Percentiles rank a stretch among this genome's conserved stretches.
phyloP scores from a whole-genome alignment of 306 rosid species.

The Prunus armeniaca region DNA sequence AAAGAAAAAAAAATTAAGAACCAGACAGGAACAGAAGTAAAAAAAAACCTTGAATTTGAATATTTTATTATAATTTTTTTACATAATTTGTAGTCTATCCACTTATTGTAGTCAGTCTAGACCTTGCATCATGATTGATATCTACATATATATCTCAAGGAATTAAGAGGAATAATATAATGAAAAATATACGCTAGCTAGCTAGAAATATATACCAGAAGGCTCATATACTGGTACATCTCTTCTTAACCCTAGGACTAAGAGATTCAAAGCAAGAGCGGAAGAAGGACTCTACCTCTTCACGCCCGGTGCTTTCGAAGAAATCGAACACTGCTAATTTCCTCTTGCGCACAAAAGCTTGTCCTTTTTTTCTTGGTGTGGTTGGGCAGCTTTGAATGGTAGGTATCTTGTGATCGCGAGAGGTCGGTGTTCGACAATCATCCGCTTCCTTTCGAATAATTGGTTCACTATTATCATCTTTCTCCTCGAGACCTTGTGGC shows the following conservation, averaged over 20 bases:
- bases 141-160: not conserved
- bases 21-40: not conserved
- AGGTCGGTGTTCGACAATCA: slow-evolving; percentile 50
- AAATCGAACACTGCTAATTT: slow-evolving; percentile 32
- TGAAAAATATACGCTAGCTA: not conserved
- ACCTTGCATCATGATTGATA: not conserved
- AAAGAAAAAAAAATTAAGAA: not conserved
- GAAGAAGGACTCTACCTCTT: slow-evolving; percentile 60
- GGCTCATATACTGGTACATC: slow-evolving; percentile 35
- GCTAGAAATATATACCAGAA: not conserved
- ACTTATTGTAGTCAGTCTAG: not conserved
- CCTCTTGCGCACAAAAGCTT: slow-evolving; percentile 21
- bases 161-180: not conserved
- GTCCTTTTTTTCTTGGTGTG: slow-evolving; percentile 42
- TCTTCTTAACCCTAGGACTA: slow-evolving; percentile 35
- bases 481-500: not conserved
- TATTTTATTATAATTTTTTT: not conserved
- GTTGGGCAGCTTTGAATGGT: slow-evolving; percentile 39
- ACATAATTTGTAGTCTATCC: not conserved
- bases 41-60: not conserved
- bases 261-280: slow-evolving; percentile 26
- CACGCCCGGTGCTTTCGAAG: slow-evolving; percentile 27
- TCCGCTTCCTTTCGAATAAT: not conserved
- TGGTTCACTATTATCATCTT: not conserved
- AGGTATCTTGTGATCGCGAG: slow-evolving; percentile 34